Evolutionary conservation across 169 alveolate genomes (phyloP), one percentile per base, ranked within the genome.

Genomic region (Plasmodium vivax): DNA sequence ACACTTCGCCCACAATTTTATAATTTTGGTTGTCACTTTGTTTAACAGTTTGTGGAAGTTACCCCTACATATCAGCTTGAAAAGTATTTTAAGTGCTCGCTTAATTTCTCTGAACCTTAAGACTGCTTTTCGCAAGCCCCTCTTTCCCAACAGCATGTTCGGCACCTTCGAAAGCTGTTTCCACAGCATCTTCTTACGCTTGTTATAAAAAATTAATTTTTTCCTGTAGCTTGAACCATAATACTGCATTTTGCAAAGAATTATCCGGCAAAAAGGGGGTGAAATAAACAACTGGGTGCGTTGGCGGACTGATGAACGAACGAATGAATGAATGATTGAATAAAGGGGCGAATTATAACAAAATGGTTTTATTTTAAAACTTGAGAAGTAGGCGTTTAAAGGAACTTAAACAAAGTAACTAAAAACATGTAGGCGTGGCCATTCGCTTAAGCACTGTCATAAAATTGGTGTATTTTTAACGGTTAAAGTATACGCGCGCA

Each of bases 171-270:
- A 85, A 85, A 47, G 38, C 5, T 75, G 56, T 74, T 85, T 68
- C 93, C 93, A 85, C 80, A 54, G 85, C 93, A 75, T 85, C 85
- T 71, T 85, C 79, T 43, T 84, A n/a, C 51, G 75, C 82, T 75
- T 51, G 58, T 75, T 45, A 23, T 74, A 75, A 51, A 79, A 75
- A 85, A 47, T 75, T 75, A 75, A 27, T 27, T 72, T 36, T 85
- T 75, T 12, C 81, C 62, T 54, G 43, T 34, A 75, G 36, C 27
- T 75, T 34, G 43, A 75, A 85, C 71, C 93, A 85, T 85, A 85
- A 85, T 85, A 54, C 54, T 75, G 32, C 58, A 32, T 14, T 79
- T 75, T 85, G 47, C 74, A 84, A 72, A 84, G 45, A 72, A 34
- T 84, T 72, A 72, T 41, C 27, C 30, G 75, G 19, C 30, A 84